Evolutionary conservation across 108 stramenopile genomes (phyloP), one percentile per base, ranked within the genome.

Genomic region (Heterococcus sp.): DNA sequence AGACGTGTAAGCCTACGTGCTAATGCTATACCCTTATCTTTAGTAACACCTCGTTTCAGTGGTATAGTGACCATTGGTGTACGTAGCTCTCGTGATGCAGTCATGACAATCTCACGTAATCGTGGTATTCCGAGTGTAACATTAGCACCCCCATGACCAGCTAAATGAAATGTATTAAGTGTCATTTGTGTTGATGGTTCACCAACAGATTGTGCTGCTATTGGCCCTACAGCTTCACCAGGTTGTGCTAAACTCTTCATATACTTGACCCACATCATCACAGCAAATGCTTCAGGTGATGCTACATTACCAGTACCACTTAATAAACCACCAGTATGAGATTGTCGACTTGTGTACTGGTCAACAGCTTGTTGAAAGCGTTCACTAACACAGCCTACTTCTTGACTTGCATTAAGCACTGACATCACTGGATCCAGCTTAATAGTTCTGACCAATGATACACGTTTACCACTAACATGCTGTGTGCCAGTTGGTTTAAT

Each of bases 181-280:
- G 99, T 99, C 99, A 99, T 99, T 82, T 99, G 99, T 3, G 99
- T 99, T 26, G 97, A 98, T 2, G 99, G 99, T 84, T 99, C 99
- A 8, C 84, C 99, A 2, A 81, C 72, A 21, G 79, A 81, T 84
- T 98, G 97, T 27, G 95, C 99, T 32, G 99, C 97, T 72, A 98
- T 94, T 8, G 92, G 89, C 34, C 99, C 99, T 2, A 99, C 99
- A 2, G 97, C 94, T 88, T 99, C 99, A n/a, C 99, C 99, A 0
- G 99, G 99, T 65, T 90, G 88, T 29, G 91, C 94, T 34, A 98
- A 86, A 34, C 96, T 91, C 4, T 91, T 78, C 69, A 92, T 87
- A 85, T 95, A 98, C 86, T 99, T 99, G 3, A 91, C 87, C 72
- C 86, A 75, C 79, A 85, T 70, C 34, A 88, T 85, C 67, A 85